phyloP scores from a whole-genome alignment of 163 green algal genomes.

The Scenedesmus sp. region DNA sequence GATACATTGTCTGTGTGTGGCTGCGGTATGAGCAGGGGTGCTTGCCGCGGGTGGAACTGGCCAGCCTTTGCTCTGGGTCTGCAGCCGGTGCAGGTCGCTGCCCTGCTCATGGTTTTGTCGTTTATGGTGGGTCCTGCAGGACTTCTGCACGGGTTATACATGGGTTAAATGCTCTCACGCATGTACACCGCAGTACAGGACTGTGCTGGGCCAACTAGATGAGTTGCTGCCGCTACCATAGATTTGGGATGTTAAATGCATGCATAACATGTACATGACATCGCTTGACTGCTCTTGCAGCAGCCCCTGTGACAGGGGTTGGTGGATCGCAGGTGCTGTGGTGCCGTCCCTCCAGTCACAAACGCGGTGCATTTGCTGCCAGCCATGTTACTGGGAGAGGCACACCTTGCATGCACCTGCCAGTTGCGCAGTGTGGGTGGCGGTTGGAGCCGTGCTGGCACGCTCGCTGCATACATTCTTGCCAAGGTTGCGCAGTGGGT shows the following conservation, averaged over 20 bases:
- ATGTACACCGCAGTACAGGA: background rate
- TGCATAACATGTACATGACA: background rate
- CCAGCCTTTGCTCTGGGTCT: background rate
- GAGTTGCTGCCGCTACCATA: background rate
- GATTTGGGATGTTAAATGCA: background rate
- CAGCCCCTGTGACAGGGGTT: background rate
- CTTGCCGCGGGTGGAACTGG: no score
- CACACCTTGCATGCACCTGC: background rate
- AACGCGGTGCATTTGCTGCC: background rate
- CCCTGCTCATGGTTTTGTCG: background rate
- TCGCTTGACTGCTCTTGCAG: background rate
- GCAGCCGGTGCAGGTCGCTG: background rate
- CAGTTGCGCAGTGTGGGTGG: background rate
- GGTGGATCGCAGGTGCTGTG: background rate
- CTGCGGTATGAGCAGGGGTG: no score
- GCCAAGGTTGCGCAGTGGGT: background rate
- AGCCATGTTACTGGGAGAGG: background rate
- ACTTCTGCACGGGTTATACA: background rate
- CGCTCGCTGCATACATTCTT: background rate
- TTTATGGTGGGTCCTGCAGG: background rate
- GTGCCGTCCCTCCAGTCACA: background rate
- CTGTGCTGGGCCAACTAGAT: background rate
- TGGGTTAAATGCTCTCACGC: background rate
- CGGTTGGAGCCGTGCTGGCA: background rate
- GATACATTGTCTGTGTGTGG: no score